These are phyloP conservation scores for Naganishia cerealis DNA, from an alignment of 1,284 basidiomycete species.

Conservation along the genomic window DNA sequence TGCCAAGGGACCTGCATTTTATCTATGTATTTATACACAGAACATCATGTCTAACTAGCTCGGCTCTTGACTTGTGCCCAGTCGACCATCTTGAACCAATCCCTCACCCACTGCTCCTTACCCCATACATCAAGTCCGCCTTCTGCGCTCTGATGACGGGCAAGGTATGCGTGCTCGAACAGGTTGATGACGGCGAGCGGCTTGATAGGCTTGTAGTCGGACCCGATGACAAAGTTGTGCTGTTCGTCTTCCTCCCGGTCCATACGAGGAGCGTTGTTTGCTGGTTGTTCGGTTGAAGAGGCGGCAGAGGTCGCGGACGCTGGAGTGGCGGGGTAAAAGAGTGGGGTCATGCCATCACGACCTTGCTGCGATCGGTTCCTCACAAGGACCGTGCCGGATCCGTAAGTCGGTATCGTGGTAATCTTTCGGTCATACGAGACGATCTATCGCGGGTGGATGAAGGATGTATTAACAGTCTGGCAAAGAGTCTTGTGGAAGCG, in stretches of 20 bases:
- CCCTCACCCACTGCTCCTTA: slow-evolving; percentile 81
- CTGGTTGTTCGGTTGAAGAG: slow-evolving; percentile 12
- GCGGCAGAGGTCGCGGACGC: slow-evolving; percentile 16
- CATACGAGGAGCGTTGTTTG: slow-evolving; percentile 10
- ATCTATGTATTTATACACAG: not conserved
- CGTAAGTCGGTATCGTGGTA: slow-evolving; percentile 66
- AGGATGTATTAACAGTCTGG: not conserved
- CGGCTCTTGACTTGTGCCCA: slow-evolving; percentile 67
- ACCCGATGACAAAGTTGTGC: not conserved
- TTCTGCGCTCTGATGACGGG: slow-evolving; percentile 60
- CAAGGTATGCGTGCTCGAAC: slow-evolving; percentile 88
- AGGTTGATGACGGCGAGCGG: slow-evolving; percentile 73
- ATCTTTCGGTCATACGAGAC: slow-evolving; percentile 42
- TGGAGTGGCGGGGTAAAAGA: slow-evolving; percentile 21
- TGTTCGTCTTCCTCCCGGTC: slow-evolving; percentile 22
- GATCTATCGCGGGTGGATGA: not conserved
- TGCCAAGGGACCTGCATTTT: too few species aligned
- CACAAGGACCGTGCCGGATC: slow-evolving; percentile 83
- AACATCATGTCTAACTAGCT: slow-evolving; percentile 12
- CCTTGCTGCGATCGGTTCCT: slow-evolving; percentile 53
- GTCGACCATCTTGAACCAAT: slow-evolving; percentile 85
- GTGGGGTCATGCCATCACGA: slow-evolving; percentile 35
- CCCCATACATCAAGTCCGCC: slow-evolving; percentile 75
- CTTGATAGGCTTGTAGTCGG: slow-evolving; percentile 27
- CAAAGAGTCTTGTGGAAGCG: not conserved